phyloP scores from a whole-genome alignment of 2,329 filamentous ascomycete genomes.

The Tolypocladium tropicale region DNA sequence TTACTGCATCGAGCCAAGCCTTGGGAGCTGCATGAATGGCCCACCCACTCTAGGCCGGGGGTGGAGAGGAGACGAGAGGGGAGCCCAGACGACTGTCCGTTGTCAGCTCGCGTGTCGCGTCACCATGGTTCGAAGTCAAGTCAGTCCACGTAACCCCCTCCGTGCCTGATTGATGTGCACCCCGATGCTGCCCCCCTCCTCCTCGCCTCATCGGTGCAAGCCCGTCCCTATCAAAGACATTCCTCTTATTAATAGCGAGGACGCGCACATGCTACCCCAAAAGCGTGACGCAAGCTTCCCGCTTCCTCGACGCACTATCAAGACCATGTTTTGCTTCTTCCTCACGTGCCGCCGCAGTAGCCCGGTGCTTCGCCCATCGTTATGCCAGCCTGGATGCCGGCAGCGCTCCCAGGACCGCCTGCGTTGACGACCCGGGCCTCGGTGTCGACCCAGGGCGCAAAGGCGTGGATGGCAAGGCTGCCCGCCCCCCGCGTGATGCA shows the following conservation, averaged over 20 bases:
- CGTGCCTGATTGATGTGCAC: background rate
- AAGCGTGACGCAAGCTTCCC: background rate
- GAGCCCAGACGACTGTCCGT: background rate
- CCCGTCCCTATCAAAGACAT: background rate
- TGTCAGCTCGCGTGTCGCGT: background rate
- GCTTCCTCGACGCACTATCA: background rate
- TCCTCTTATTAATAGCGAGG: background rate
- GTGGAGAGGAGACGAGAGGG: background rate
- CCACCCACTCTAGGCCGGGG: background rate
- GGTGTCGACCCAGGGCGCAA: background rate
- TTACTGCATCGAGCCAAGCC: background rate
- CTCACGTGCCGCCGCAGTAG: background rate
- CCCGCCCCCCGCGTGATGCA: background rate
- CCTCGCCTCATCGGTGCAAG: background rate
- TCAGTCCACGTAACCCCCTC: background rate
- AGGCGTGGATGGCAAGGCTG: background rate
- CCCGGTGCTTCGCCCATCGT: background rate
- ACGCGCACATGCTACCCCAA: background rate
- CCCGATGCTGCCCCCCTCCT: background rate
- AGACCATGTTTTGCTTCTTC: background rate
- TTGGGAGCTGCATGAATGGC: background rate
- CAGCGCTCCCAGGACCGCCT: background rate
- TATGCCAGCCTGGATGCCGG: background rate
- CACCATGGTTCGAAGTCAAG: background rate
- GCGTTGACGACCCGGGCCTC: background rate